Evolutionary conservation across 2,329 filamentous ascomycete genomes (phyloP).

Genomic region (Lasiodiplodia gonubiensis): DNA sequence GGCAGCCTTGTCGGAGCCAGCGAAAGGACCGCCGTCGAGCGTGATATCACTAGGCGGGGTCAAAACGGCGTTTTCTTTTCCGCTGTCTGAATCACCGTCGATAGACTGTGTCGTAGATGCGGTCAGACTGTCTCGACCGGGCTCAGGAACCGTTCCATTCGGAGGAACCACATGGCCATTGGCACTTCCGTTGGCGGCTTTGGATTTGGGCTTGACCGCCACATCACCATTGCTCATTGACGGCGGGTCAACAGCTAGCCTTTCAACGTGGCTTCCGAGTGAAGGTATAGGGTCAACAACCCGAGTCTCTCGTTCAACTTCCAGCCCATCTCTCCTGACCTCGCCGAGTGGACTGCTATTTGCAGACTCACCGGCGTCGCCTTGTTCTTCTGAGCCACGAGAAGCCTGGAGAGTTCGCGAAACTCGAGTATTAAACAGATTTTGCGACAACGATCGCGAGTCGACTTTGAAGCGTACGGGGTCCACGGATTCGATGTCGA

Average conservation of each 20-base stretch:
- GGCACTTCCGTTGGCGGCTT: not conserved
- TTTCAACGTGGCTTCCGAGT: not conserved
- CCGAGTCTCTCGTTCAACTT: not conserved
- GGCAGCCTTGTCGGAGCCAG: not conserved
- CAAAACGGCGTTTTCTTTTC: not conserved
- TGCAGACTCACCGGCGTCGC: not conserved
- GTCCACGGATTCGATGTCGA: constrained; percentile 33
- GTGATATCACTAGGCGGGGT: not conserved
- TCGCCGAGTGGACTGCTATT: not conserved
- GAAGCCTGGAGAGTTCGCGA: not conserved
- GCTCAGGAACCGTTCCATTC: not conserved
- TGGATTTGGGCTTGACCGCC: not conserved
- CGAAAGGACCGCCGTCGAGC: not conserved
- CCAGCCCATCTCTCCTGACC: too few relatives aligned
- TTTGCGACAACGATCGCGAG: constrained; percentile 66
- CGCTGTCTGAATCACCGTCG: constrained; percentile 8
- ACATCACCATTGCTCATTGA: not conserved
- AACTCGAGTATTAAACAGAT: constrained; percentile 52
- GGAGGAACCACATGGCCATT: not conserved
- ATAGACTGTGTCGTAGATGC: not conserved
- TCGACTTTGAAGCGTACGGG: constrained; percentile 44
- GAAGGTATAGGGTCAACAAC: not conserved
- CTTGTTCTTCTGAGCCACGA: not conserved
- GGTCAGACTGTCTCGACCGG: not conserved
- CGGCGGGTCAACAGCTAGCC: not conserved